These are phyloP conservation scores for Moesziomyces sp. DNA, from an alignment of 1,284 basidiomycete species.

Conservation along the genomic window DNA sequence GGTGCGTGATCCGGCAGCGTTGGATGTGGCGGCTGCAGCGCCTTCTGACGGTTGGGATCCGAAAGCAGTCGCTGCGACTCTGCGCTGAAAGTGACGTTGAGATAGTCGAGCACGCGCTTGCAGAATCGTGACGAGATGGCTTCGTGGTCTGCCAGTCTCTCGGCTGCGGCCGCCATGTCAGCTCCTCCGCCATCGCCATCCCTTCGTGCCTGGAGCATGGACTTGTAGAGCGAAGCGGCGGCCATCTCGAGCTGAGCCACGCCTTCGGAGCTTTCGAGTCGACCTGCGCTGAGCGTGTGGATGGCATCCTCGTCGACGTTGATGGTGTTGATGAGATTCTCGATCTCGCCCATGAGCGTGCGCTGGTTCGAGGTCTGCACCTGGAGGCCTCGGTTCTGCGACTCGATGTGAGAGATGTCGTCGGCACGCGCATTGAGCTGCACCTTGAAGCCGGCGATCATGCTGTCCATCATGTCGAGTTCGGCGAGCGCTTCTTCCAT, in stretches of 20 bases:
- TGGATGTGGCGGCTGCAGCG: slow-evolving; percentile 49
- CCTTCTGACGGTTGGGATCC: slow-evolving; percentile 44
- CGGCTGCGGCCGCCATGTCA: slow-evolving; percentile 83
- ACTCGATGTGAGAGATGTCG: slow-evolving; percentile 94
- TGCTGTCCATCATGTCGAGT: slow-evolving; percentile 78
- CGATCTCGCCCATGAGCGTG: slow-evolving; percentile 68
- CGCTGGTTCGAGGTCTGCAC: slow-evolving; percentile 97
- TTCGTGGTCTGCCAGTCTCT: slow-evolving; percentile 86
- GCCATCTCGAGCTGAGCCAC: slow-evolving; percentile 80
- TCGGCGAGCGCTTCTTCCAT: slow-evolving; percentile 87
- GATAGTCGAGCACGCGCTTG: slow-evolving; percentile 86
- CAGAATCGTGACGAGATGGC: slow-evolving; percentile 89
- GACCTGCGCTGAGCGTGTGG: slow-evolving; percentile 82
- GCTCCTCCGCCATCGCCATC: slow-evolving; percentile 71
- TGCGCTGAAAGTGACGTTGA: slow-evolving; percentile 84
- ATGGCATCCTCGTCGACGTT: slow-evolving; percentile 85
- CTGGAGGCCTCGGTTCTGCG: slow-evolving; percentile 94
- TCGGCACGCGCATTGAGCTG: slow-evolving; percentile 69
- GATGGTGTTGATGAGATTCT: slow-evolving; percentile 80
- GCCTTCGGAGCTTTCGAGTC: slow-evolving; percentile 80
- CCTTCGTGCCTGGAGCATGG: slow-evolving; percentile 89
- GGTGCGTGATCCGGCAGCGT: slow-evolving; percentile 53
- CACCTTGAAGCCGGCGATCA: slow-evolving; percentile 63
- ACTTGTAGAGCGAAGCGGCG: slow-evolving; percentile 91
- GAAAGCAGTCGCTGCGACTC: slow-evolving; percentile 46